Percentiles rank a stretch among this genome's conserved stretches.
Conservation (phyloP, 2,329 filamentous ascomycete genomes). For the Phaeosphaeriaceae sp. region DNA sequence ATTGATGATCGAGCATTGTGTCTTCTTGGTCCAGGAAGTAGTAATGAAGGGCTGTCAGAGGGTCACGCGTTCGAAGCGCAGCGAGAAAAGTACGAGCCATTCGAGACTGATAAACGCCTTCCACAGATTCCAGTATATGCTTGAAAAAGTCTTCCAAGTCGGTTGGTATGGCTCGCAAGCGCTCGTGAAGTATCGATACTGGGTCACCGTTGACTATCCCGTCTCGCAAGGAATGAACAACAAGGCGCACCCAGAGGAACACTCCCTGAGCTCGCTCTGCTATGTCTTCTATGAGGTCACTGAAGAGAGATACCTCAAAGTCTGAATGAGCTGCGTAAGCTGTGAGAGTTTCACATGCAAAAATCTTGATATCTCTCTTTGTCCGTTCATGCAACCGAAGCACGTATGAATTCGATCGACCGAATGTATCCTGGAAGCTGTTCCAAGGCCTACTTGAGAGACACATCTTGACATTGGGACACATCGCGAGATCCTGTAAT, state of each 20-base stretch:
- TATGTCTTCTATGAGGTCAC: conserved; percentile 6
- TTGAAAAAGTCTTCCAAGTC: conserved; percentile 20
- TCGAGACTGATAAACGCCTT: conserved; percentile 11
- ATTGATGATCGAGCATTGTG: no score
- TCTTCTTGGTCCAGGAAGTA: conserved; percentile 10
- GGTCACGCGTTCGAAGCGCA: neutral
- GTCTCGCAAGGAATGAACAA: conserved; percentile 6
- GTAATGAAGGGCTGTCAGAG: conserved; percentile 8
- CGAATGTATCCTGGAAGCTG: conserved; percentile 10
- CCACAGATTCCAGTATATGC: conserved; percentile 11
- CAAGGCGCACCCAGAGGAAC: conserved; percentile 19
- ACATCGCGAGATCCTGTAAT: conserved; percentile 6
- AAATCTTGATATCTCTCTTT: conserved; percentile 6
- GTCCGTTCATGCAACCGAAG: conserved; percentile 10
- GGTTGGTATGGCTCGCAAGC: conserved; percentile 13
- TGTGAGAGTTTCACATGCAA: conserved; percentile 5
- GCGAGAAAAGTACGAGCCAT: conserved; percentile 12
- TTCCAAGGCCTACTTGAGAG: conserved; percentile 27
- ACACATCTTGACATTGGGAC: conserved; percentile 24
- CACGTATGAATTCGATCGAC: neutral
- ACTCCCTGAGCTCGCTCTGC: conserved; percentile 6
- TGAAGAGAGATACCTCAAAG: neutral
- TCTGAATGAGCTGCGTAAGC: neutral
- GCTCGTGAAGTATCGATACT: conserved; percentile 5
- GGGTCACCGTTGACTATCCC: conserved; percentile 9